Evolutionary conservation across 2,329 filamentous ascomycete species (phyloP), one percentile per base, ranked within the genome.

Genomic region (Colletotrichum sp.): DNA sequence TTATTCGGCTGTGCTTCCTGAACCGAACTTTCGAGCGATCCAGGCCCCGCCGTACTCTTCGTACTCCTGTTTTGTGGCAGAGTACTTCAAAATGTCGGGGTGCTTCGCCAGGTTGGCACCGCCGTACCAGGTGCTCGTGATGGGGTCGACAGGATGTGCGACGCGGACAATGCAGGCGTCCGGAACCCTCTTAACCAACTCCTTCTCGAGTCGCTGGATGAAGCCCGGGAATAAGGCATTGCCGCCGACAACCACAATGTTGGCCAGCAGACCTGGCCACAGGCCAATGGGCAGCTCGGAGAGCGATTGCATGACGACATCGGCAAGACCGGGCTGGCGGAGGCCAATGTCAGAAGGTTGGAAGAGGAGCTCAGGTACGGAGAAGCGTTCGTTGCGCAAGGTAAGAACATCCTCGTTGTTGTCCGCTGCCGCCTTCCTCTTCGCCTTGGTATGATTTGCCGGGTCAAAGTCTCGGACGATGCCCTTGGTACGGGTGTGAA

Each of bases 31-130:
- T 80, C 92, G 93, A 32, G 92, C 92, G 28, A 94, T 89, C 94
- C 95, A 96, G 2, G 86, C 87, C 71, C 90, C 91, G 10, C 97
- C 97, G 81, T 96, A 86, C 84, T 99, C 97, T 67, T 97, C 92
- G 83, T 99, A 99, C 82, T 99, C 95, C 77, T 94, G 91, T 82
- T 94, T 95, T 0, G 95, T 97, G n/a, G 98, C 94, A 3, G 92
- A 90, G 15, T 96, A 85, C 65, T 90, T 89, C 76, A 92, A 90
- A 67, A 98, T 87, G 52, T 94, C 89, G 57, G 89, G 88, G 80
- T 96, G 93, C 67, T 87, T 91, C 1, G 95, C 95, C 72, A 98
- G 87, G 74, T 92, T 90, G 26, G 94, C 94, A n/a, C 93, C 96
- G 18, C 97, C 97, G 15, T 92, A 86, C 96, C 96, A 99, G 0